Base-by-base conservation (phyloP, 345 rosid species). In the Linum lewisii region DNA sequence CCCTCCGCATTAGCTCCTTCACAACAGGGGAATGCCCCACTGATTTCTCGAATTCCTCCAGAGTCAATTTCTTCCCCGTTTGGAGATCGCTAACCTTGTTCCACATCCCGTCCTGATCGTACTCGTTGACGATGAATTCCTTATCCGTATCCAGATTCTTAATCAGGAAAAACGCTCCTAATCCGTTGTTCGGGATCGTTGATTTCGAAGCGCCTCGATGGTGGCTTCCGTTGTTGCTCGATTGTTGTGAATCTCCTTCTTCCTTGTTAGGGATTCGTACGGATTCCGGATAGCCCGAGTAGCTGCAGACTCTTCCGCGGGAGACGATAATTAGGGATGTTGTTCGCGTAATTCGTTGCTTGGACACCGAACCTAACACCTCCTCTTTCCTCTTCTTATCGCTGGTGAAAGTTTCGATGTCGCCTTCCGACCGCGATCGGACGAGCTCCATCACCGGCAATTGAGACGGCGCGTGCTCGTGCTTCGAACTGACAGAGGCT, bases 41-140 rank as follows among this genome's bases (percentile, higher is more conserved):
- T 13, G 76, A 75, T 53, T 79, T 89, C 76, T 93, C 97, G 42
- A 89, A 89, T 56, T 93, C 99, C 25, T 89, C 96, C 85, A 89
- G 76, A 2, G 95, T 93, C 20, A 93, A 64, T 49, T 89, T 85
- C 71, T 89, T 87, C 60, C 97, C 99, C 0, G 99, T 93, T 61
- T 89, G 94, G 24, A 93, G 70, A 79, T 93, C 99, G 47, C 94
- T 93, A 15, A 93, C 75, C 52, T 82, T 78, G 64, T 89, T 93
- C 96, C 99, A 93, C 85, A 69, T 77, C 22, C 95, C 97, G 52
- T 85, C 77, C 51, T 84, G 82, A 23, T 75, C 75, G 25, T 73
- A 81, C 72, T 87, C 97, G 0, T 93, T 85, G 6, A 93, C 97
- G 2, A 93, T 58, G 25, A 93, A 86, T 70, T 89, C 95, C 66